Conservation (phyloP, 257 asterid genomes). For the Jacaranda copaia region DNA sequence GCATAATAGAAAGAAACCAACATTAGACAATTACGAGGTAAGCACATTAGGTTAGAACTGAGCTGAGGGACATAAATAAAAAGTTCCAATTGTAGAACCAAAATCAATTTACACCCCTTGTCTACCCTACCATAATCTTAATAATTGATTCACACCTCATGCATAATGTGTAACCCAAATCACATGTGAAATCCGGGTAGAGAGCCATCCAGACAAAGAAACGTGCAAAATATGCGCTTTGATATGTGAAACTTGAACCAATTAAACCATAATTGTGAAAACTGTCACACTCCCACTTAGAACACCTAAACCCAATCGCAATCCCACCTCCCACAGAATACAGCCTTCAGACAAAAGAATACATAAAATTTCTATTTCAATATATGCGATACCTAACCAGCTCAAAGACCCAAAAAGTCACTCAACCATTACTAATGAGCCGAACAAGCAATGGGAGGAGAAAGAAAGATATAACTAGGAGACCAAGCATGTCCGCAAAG, state of each 20-base stretch:
- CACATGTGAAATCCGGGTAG: background rate
- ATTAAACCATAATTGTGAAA: background rate
- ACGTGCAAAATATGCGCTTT: background rate
- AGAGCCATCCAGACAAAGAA: conserved; percentile 1
- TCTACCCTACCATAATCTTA: background rate
- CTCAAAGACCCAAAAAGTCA: background rate
- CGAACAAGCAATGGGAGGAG: background rate
- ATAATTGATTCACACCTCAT: conserved; percentile 9
- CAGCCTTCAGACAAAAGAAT: conserved; percentile 11
- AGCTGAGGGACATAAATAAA: background rate
- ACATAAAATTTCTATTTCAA: background rate
- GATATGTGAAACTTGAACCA: conserved; percentile 7
- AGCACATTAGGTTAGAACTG: conserved; percentile 12
- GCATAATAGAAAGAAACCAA: conserved; percentile 1
- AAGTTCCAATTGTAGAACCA: conserved; percentile 1
- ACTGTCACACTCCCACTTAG: background rate
- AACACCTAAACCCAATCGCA: background rate
- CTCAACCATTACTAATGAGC: conserved; percentile 10
- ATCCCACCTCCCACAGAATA: conserved; percentile 8
- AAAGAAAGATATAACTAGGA: conserved; percentile 17
- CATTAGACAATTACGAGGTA: conserved; percentile 9
- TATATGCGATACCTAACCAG: conserved; percentile 11
- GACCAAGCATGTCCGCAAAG: background rate
- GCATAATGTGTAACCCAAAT: background rate
- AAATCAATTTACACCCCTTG: background rate